Evolutionary conservation across 441 rosid species (phyloP).

Genomic region (Erodium moschatum): DNA sequence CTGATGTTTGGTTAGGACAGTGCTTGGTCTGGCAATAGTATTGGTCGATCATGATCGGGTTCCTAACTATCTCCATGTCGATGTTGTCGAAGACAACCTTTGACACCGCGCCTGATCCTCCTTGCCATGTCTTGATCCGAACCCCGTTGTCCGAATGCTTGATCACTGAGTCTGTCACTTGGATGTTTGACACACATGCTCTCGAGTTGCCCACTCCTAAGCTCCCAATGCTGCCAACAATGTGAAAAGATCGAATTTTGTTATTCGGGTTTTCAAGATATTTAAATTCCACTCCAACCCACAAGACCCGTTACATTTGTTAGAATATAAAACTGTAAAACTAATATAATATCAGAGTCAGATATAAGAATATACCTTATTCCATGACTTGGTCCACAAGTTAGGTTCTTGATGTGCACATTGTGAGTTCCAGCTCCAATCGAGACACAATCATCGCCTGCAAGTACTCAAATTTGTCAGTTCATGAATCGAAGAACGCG

Average conservation of each 20-base stretch:
- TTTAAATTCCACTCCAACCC: neutral
- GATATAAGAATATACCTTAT: conserved; percentile 34
- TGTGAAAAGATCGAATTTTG: neutral
- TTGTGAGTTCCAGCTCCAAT: conserved; percentile 39
- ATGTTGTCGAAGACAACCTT: conserved; percentile 30
- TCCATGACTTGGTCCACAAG: conserved; percentile 48
- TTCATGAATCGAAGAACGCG: neutral
- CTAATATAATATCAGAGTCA: too few species aligned
- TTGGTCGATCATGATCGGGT: conserved; percentile 42
- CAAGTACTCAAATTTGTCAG: neutral
- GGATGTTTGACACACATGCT: conserved; percentile 41
- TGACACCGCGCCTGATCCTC: conserved; percentile 39
- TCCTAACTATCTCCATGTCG: conserved; percentile 35
- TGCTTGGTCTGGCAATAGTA: conserved; percentile 34
- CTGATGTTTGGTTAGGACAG: conserved; percentile 40
- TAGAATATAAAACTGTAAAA: too few species aligned
- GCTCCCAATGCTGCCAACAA: conserved; percentile 35
- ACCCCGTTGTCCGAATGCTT: conserved; percentile 39
- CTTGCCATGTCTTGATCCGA: conserved; percentile 46
- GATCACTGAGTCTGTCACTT: conserved; percentile 31
- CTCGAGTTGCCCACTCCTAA: conserved; percentile 33
- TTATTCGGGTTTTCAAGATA: neutral
- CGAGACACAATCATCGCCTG: conserved; percentile 45
- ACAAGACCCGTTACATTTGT: too few species aligned
- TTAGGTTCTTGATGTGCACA: conserved; percentile 36